phyloP scores from a whole-genome alignment of 768 basidiomycete species.

The Rhizopogon sp. region DNA sequence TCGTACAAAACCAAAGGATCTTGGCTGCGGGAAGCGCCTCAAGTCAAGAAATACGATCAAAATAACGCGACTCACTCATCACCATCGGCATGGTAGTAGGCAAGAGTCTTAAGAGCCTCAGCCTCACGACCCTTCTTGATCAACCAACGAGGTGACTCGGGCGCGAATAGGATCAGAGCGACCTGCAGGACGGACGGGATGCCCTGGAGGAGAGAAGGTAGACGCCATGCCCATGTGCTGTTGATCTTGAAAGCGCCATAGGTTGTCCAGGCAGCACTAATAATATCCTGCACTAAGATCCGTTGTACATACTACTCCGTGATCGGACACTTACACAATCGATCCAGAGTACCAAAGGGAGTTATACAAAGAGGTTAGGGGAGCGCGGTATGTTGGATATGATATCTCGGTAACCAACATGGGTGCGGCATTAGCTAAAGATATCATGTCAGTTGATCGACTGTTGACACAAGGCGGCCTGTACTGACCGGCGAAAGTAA shows the following conservation, averaged over 20 bases:
- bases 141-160: conserved; percentile 85
- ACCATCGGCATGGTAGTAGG: conserved; percentile 81
- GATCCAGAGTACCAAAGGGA: conserved; percentile 85
- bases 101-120: conserved; percentile 64
- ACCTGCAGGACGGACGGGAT: conserved; percentile 68
- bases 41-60: neutral
- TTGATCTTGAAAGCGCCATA: conserved; percentile 73
- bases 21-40: conserved; percentile 26
- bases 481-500: conserved; percentile 57
- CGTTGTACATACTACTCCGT: neutral
- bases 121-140: conserved; percentile 68
- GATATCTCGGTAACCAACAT: conserved; percentile 84
- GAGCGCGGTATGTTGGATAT: conserved; percentile 78
- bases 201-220: conserved; percentile 71
- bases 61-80: conserved; percentile 38
- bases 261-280: conserved; percentile 77
- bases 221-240: conserved; percentile 76
- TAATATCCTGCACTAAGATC: neutral
- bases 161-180: conserved; percentile 58
- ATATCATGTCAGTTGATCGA: conserved; percentile 1
- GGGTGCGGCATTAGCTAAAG: conserved; percentile 65
- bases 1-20: conserved; percentile 71
- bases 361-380: conserved; percentile 75
- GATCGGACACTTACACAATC: conserved; percentile 51
- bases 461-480: neutral